Evolutionary conservation across 2,329 filamentous ascomycete genomes (phyloP), one percentile per base, ranked within the genome.

Genomic region (Stemphylium beticola): DNA sequence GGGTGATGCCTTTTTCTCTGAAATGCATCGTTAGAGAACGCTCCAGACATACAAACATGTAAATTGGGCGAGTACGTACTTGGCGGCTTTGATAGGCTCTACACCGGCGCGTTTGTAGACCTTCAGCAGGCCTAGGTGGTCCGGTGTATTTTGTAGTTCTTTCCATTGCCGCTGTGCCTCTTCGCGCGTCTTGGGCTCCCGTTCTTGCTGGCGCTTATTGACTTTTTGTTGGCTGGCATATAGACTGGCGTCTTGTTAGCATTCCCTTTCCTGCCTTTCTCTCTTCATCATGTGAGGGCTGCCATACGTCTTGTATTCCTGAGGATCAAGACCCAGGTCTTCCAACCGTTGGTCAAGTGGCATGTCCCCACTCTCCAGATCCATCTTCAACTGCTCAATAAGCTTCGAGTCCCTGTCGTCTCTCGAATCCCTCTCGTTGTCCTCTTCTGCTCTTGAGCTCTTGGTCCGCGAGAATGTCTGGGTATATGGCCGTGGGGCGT

Each of bases 51-150:
- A 24, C 11, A 4, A 22, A 11, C 14, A n/a, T 4, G 6, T 14
- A 2, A 9, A 2, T 20, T 1, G 15, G n/a, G 14, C 6, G 26
- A 29, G 14, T 18, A 53, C 66, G 26, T 58, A 75, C 73, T 74
- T 72, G 52, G 71, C 71, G 10, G 74, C 48, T 55, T 72, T 69
- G 51, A 74, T 68, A 7, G 69, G 68, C 45, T 75, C 70, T 2
- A 75, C 44, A 18, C 72, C 72, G 18, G 57, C 64, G 32, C 60
- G 54, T 56, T 74, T 74, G 60, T 69, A 74, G 48, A 69, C 63
- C 26, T 66, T 60, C 17, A 75, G 57, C 15, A 75, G 45, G 7
- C 62, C 67, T 15, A 62, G 24, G 41, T 73, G 64, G 40, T 74
- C 72, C 15, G 72, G 73, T 18, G 62, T 62, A 29, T 66, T 60